phyloP scores from a whole-genome alignment of 2,329 filamentous ascomycete species.

The Phoma sp. region DNA sequence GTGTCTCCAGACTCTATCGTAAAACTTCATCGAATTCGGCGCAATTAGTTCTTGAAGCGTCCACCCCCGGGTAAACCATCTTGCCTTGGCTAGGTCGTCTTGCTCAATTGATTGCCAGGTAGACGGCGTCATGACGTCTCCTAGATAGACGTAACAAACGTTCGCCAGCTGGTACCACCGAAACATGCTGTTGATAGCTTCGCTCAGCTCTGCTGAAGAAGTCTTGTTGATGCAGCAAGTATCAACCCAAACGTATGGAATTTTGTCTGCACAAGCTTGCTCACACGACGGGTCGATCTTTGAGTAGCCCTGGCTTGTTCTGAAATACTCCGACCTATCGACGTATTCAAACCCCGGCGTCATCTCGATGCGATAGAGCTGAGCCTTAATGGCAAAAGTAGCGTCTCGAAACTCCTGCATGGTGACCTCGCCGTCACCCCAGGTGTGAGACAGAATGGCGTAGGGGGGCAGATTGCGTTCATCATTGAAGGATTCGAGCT shows the following conservation, averaged over 20 bases:
- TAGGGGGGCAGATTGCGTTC: slow-evolving; percentile 19
- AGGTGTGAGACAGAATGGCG: slow-evolving; percentile 32
- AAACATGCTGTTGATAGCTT: slow-evolving; percentile 9
- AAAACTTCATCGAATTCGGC: slow-evolving; percentile 15
- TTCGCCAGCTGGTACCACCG: slow-evolving; percentile 9
- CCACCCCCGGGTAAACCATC: slow-evolving; percentile 2
- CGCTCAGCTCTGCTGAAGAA: neutral
- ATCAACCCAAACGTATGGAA: slow-evolving; percentile 25
- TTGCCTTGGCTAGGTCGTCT: neutral
- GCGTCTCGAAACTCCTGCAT: slow-evolving; percentile 17
- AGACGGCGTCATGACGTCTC: neutral
- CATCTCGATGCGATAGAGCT: too few relatives aligned
- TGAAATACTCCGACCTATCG: too few relatives aligned
- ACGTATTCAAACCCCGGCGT: too few relatives aligned
- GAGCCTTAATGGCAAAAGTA: too few relatives aligned
- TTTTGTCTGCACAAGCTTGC: slow-evolving; percentile 13
- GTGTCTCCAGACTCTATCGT: neutral
- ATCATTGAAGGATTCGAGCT: slow-evolving; percentile 17
- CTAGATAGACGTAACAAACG: slow-evolving; percentile 15
- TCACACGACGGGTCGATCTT: slow-evolving; percentile 15
- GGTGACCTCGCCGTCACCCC: slow-evolving; percentile 20
- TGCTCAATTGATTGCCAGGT: neutral
- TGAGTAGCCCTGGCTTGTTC: neutral
- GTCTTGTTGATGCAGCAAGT: slow-evolving; percentile 20
- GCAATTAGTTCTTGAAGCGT: slow-evolving; percentile 6